These are phyloP conservation scores for Echium plantagineum DNA, from an alignment of 257 asterid genomes.

Conservation along the genomic window DNA sequence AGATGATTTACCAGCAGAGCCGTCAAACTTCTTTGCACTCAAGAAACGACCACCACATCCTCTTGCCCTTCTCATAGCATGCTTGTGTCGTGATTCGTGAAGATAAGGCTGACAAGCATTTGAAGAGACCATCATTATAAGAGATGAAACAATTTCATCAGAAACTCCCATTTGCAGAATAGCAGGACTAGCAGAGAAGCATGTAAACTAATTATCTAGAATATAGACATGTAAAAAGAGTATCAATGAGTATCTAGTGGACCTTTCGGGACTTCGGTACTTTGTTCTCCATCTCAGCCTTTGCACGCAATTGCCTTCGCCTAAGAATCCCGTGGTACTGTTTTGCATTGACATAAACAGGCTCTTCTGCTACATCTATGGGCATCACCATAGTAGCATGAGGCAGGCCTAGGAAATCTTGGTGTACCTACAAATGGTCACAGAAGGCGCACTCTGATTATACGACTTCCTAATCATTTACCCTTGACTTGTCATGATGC, in stretches of 20 bases:
- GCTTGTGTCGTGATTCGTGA: conserved; percentile 40
- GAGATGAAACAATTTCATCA: neutral
- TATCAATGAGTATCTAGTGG: neutral
- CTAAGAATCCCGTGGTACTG: conserved; percentile 32
- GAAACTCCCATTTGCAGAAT: too few species aligned
- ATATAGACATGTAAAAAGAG: neutral
- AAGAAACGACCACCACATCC: conserved; percentile 66
- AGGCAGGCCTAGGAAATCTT: conserved; percentile 18
- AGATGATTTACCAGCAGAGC: conserved; percentile 6
- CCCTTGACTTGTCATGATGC: neutral
- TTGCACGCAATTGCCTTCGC: conserved; percentile 53
- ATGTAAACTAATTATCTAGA: neutral
- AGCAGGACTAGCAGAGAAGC: neutral
- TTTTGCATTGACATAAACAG: conserved; percentile 51
- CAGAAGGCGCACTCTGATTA: neutral
- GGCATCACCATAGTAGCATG: conserved; percentile 16
- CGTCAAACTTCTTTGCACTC: conserved; percentile 29
- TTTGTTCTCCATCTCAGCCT: conserved; percentile 57
- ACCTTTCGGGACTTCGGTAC: conserved; percentile 43
- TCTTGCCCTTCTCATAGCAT: conserved; percentile 35
- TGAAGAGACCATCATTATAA: conserved; percentile 2
- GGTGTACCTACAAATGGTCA: conserved; percentile 16
- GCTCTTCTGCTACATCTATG: conserved; percentile 20
- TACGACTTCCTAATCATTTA: neutral
- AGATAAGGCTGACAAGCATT: conserved; percentile 44